Evolutionary conservation across 192 early-diverging fungal genomes (phyloP).

Genomic region (Coemansia brasiliensis): DNA sequence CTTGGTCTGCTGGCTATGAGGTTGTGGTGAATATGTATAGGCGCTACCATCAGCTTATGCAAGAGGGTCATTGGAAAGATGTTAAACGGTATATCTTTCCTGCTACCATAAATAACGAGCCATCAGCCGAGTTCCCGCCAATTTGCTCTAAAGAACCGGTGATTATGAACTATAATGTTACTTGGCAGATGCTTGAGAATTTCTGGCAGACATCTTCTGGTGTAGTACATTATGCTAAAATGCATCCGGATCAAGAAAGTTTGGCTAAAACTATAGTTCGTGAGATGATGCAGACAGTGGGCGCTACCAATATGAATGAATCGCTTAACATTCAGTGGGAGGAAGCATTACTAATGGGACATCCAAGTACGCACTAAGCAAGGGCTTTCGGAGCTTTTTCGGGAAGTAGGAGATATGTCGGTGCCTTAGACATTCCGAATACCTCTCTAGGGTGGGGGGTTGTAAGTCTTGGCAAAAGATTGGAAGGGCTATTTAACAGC

Average conservation of each 20-base stretch:
- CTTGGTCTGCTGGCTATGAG: slow-evolving; percentile 31
- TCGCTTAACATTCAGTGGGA: slow-evolving; percentile 34
- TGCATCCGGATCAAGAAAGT: slow-evolving; percentile 27
- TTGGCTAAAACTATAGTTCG: slow-evolving; percentile 10
- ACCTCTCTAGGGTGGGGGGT: not conserved
- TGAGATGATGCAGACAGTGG: slow-evolving; percentile 34
- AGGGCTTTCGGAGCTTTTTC: not conserved
- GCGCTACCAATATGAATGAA: slow-evolving; percentile 27
- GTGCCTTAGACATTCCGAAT: not conserved
- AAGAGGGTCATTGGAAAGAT: slow-evolving; percentile 8
- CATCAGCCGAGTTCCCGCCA: slow-evolving; percentile 12
- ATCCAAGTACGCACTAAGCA: slow-evolving; percentile 3
- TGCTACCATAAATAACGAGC: slow-evolving; percentile 14
- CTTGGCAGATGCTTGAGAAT: slow-evolving; percentile 20
- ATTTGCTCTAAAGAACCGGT: slow-evolving; percentile 4
- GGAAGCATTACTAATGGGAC: slow-evolving; percentile 27
- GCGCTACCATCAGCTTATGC: slow-evolving; percentile 24
- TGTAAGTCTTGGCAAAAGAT: too few relatives aligned
- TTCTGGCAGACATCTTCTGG: slow-evolving; percentile 34
- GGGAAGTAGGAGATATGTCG: not conserved
- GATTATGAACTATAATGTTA: slow-evolving; percentile 27
- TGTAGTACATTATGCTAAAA: slow-evolving; percentile 9
- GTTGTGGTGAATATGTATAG: slow-evolving; percentile 28
- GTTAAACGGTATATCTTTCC: slow-evolving; percentile 24
- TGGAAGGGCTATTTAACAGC: too few relatives aligned